A percentile compares a stretch with the other conserved stretches of the same genome.
These are phyloP conservation scores for Amanita jacksonii DNA, from an alignment of 768 basidiomycete genomes.

Conservation along the genomic window DNA sequence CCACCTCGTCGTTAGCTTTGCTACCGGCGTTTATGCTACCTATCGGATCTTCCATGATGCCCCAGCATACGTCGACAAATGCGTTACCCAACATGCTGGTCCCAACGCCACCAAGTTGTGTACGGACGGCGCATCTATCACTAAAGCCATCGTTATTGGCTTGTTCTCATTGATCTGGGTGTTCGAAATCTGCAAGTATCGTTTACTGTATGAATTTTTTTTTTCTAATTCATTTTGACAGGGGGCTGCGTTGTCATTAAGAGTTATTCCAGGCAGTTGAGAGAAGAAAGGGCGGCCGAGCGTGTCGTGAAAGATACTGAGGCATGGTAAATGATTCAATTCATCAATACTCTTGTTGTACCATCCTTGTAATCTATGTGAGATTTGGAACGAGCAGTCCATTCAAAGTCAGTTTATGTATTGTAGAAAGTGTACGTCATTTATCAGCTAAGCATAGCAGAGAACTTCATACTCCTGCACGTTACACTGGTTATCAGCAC, in stretches of 20 bases:
- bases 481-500: too few relatives aligned
- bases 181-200: conserved; percentile 36
- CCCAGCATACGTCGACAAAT: conserved; percentile 27
- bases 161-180: conserved; percentile 37
- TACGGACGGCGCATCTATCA: conserved; percentile 26
- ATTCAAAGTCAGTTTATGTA: not conserved
- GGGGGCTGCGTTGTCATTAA: conserved; percentile 40
- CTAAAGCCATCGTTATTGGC: conserved; percentile 32
- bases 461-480: conserved; percentile 28
- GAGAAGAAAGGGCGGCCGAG: conserved; percentile 30
- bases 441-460: conserved; percentile 18
- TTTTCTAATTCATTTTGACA: conserved; percentile 13
- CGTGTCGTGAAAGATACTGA: conserved; percentile 34
- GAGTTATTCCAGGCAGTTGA: conserved; percentile 34
- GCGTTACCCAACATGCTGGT: conserved; percentile 24
- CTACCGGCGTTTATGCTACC: conserved; percentile 33
- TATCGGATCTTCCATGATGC: conserved; percentile 33
- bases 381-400: not conserved
- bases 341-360: conserved; percentile 1
- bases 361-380: not conserved
- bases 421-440: not conserved
- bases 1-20: conserved; percentile 37
- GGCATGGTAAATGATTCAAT: conserved; percentile 25
- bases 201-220: conserved; percentile 1
- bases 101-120: conserved; percentile 24